Evolutionary conservation across 139 green algal genomes (phyloP).

Genomic region (Yamagishiella unicocca): DNA sequence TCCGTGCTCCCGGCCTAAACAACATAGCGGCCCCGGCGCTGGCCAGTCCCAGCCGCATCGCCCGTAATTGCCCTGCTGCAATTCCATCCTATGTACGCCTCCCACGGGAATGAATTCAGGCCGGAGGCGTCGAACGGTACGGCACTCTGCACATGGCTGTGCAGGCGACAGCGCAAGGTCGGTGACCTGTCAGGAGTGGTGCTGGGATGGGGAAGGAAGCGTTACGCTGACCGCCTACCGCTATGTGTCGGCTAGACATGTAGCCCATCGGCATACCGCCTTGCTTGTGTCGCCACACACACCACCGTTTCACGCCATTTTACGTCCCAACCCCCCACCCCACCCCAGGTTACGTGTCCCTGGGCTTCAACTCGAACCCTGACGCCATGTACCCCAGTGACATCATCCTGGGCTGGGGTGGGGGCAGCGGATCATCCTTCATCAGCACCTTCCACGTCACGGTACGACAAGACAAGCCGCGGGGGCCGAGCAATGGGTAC

Average conservation of each 20-base stretch:
- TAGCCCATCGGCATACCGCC: too few relatives aligned
- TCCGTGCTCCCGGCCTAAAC: neutral
- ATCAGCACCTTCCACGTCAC: neutral
- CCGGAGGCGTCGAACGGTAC: neutral
- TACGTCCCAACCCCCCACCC: too few relatives aligned
- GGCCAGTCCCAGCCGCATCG: too few relatives aligned
- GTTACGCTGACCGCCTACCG: too few relatives aligned
- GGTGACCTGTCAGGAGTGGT: too few relatives aligned
- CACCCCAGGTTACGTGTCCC: constrained; percentile 22
- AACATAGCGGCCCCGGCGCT: neutral
- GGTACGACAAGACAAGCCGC: too few relatives aligned
- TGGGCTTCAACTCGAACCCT: neutral
- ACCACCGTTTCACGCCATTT: too few relatives aligned
- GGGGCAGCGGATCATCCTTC: neutral
- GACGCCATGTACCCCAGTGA: neutral
- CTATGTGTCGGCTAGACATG: too few relatives aligned
- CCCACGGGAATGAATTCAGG: neutral
- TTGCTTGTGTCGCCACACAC: too few relatives aligned
- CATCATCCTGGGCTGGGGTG: constrained; percentile 18
- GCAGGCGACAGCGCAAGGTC: neutral
- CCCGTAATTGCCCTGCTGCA: neutral
- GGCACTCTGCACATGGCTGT: neutral
- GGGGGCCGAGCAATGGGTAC: too few relatives aligned
- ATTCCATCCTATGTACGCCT: neutral
- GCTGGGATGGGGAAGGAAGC: too few relatives aligned